Evolutionary conservation across 106 monocot genomes (phyloP), one percentile per base, ranked within the genome.

Genomic region (Hemerocallis citrina): DNA sequence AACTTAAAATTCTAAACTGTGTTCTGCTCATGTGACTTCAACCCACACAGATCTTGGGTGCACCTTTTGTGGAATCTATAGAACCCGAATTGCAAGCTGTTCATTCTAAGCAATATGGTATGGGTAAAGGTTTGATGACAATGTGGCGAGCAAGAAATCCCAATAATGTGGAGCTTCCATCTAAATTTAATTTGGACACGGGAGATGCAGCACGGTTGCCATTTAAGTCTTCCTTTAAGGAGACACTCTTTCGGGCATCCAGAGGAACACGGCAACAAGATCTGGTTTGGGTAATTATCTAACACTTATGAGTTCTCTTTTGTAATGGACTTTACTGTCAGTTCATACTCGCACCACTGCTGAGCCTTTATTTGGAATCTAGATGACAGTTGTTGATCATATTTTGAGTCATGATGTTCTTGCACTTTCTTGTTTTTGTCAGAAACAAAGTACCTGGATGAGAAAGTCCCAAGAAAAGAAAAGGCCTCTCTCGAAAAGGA

Each of bases 121-220:
- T 82, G 23, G 98, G 98, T 19, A 98, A 98, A 71, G 92, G 90
- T 62, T 71, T 98, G 56, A 98, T 98, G 92, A 88, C 92, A 16
- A 69, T 82, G 12, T 98, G 91, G 98, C 79, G 32, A 50, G 73
- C 77, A 27, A 77, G 70, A 70, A 74, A 85, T 45, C 52, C 81
- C n/a, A 29, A 61, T 41, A 63, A 42, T 66, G 36, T 65, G 56
- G 59, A 67, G 41, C 45, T 68, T 27, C 79, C 79, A 33, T 10
- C 39, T 35, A 44, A 51, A 40, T 28, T 62, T 16, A 64, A 50
- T 75, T 67, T 67, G 8, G n/a, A 63, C 22, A 60, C 62, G 59
- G 70, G 63, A 64, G 71, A 42, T 62, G 72, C 41, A 47, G 29
- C 59, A 56, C 39, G 58, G 52, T 59, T 49, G 32, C 33, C 62